Conservation (phyloP, 768 basidiomycete genomes). For the Termitomyces sp. region DNA sequence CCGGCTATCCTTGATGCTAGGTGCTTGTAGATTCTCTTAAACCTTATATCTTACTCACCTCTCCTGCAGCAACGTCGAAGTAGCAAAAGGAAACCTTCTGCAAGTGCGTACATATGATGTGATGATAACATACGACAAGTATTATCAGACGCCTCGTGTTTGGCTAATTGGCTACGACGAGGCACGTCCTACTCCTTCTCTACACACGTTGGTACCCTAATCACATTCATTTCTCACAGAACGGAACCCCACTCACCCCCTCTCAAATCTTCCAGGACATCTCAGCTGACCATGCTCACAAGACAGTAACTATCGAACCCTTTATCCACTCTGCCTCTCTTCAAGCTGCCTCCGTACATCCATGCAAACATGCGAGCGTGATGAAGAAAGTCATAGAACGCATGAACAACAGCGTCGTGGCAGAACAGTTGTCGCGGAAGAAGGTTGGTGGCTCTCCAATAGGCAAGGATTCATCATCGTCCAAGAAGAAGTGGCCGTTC, state of each 20-base stretch:
- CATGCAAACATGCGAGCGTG: slow-evolving; percentile 97
- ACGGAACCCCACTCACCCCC: slow-evolving; percentile 82
- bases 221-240: slow-evolving; percentile 38
- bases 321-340: slow-evolving; percentile 91
- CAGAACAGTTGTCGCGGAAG: slow-evolving; percentile 71
- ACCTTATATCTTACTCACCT: background rate
- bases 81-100: slow-evolving; percentile 76
- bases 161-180: slow-evolving; percentile 99
- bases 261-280: slow-evolving; percentile 96
- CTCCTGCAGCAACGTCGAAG: slow-evolving; percentile 47
- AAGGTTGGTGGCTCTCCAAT: slow-evolving; percentile 31
- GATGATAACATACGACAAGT: slow-evolving; percentile 99
- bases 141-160: slow-evolving; percentile 97
- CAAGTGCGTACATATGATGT: slow-evolving; percentile 99
- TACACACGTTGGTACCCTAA: background rate
- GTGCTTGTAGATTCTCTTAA: slow-evolving; percentile 26
- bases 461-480: slow-evolving; percentile 34
- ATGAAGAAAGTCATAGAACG: slow-evolving; percentile 99
- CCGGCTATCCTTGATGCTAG: slow-evolving; percentile 39
- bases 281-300: slow-evolving; percentile 94
- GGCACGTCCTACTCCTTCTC: slow-evolving; percentile 32
- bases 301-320: slow-evolving; percentile 97
- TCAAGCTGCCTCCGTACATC: slow-evolving; percentile 91
- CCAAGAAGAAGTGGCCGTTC: slow-evolving; percentile 84
- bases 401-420: slow-evolving; percentile 88